Evolutionary conservation across 352 stramenopile species (phyloP).

Genomic region (Globisporangium perplexum): DNA sequence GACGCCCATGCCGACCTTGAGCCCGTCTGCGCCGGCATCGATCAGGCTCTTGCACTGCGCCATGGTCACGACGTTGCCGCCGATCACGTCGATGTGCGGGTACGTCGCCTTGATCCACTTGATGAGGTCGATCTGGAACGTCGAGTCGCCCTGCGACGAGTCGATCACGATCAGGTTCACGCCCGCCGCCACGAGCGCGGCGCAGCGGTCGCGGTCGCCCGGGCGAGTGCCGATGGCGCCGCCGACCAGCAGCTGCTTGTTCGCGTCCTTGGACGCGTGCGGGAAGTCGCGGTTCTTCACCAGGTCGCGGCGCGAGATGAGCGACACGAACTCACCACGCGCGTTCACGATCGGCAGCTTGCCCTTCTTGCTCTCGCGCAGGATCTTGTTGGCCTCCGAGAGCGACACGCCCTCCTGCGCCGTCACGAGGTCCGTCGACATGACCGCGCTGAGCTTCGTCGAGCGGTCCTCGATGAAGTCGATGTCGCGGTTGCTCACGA

Average conservation of each 20-base stretch:
- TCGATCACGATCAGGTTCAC: conserved; percentile 99
- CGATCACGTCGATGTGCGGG: conserved; percentile 97
- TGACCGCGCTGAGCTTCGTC: conserved; percentile 83
- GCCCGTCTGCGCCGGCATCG: conserved; percentile 96
- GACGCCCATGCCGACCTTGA: conserved; percentile 99
- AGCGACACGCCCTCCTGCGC: conserved; percentile 94
- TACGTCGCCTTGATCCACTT: conserved; percentile 96
- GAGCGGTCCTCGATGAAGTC: conserved; percentile 96
- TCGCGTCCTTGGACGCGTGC: conserved; percentile 94
- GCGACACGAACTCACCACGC: conserved; percentile 95
- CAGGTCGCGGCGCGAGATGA: conserved; percentile 98
- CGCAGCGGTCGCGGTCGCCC: conserved; percentile 93
- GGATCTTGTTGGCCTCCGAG: conserved; percentile 96
- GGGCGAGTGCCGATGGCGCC: conserved; percentile 98
- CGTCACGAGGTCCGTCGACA: conserved; percentile 90
- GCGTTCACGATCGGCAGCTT: conserved; percentile 99
- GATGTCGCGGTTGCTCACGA: conserved; percentile 99
- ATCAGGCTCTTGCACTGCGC: conserved; percentile 98
- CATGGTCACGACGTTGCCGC: conserved; percentile 98
- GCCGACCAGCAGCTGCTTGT: conserved; percentile 98
- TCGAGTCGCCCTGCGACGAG: conserved; percentile 98
- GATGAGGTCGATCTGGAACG: conserved; percentile 88
- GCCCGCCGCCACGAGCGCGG: conserved; percentile 90
- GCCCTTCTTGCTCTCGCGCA: conserved; percentile 98
- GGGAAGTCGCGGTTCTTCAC: conserved; percentile 98